Percentiles rank a stretch among this genome's conserved stretches.
Evolutionary conservation across 2,329 filamentous ascomycete species (phyloP).

Genomic region (Fusarium ramigenum): DNA sequence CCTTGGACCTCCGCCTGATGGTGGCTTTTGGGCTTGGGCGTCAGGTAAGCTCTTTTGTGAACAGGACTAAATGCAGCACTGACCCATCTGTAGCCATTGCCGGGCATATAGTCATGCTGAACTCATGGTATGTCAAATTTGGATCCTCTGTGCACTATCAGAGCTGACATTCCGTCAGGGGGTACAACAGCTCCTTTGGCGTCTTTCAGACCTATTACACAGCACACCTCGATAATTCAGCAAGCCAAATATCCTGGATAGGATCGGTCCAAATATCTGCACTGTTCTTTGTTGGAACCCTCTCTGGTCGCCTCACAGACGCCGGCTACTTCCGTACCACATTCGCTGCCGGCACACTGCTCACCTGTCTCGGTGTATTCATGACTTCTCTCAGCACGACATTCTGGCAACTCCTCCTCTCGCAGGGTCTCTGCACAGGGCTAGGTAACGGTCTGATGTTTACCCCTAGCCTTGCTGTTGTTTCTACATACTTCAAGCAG

Average conservation of each 20-base stretch:
- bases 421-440: not conserved
- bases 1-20: not conserved
- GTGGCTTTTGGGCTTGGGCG: not conserved
- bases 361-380: not conserved
- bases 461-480: not conserved
- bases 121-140: not conserved
- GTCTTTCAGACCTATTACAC: not conserved
- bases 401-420: not conserved
- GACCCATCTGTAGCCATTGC: not conserved
- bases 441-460: not conserved
- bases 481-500: not conserved
- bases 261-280: not conserved
- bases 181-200: slow-evolving; percentile 11
- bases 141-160: accelerated
- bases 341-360: not conserved
- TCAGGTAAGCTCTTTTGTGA: not conserved
- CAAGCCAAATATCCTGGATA: not conserved
- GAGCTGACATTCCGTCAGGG: not conserved
- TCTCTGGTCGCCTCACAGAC: not conserved
- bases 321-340: not conserved
- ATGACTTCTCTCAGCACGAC: not conserved
- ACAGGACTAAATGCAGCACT: not conserved
- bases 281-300: not conserved
- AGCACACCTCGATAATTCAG: not conserved
- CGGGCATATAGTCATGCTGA: slow-evolving; percentile 5